Evolutionary conservation across 2,329 filamentous ascomycete genomes (phyloP).

Genomic region (Blastomyces parvus): DNA sequence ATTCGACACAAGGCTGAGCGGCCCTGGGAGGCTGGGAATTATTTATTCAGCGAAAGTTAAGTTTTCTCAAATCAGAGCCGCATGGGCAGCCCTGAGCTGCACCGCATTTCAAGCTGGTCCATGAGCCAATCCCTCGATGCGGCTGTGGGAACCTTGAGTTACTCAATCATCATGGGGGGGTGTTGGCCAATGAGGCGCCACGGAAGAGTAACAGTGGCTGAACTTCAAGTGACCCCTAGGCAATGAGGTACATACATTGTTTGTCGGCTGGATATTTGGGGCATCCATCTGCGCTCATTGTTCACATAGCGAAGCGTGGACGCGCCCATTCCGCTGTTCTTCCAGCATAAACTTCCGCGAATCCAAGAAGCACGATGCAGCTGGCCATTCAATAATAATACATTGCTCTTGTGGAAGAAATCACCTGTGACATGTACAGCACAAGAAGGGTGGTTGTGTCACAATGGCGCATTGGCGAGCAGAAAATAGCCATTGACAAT

Average conservation of each 20-base stretch:
- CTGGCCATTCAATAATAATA: background rate
- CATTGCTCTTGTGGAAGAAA: background rate
- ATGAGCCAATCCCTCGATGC: background rate
- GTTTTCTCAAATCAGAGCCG: background rate
- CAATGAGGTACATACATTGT: background rate
- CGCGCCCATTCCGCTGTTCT: background rate
- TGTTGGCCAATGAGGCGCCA: background rate
- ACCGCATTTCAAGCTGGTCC: background rate
- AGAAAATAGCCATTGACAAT: no score
- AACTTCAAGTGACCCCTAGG: background rate
- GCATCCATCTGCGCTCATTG: background rate
- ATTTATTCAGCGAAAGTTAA: background rate
- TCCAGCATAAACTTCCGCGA: background rate
- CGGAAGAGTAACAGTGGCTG: background rate
- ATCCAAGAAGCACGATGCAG: background rate
- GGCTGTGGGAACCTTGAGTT: background rate
- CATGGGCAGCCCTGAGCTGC: background rate
- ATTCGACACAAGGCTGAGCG: background rate
- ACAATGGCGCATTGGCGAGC: no score
- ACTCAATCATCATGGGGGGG: background rate
- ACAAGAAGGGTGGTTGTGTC: no score
- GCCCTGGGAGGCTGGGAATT: background rate
- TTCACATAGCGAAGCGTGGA: background rate
- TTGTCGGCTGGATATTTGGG: background rate
- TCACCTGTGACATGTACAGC: background rate